These are phyloP conservation scores for Heritiera littoralis DNA, from an alignment of 345 rosid genomes.

Conservation along the genomic window DNA sequence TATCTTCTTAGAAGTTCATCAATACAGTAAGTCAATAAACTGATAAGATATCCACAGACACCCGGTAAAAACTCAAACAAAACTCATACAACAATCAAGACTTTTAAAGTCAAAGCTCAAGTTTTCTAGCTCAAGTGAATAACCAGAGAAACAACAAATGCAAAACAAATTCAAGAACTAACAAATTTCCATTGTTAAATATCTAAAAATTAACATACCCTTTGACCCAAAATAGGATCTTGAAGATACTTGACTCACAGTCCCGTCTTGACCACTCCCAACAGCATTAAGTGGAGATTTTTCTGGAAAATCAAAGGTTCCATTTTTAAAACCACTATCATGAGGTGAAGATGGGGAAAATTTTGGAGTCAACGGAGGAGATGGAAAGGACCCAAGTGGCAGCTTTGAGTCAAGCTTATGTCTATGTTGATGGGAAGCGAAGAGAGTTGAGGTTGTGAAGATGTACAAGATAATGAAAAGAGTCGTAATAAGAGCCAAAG, in stretches of 20 bases:
- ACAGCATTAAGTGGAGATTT: background rate
- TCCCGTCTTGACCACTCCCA: constrained; percentile 8
- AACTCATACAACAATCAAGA: background rate
- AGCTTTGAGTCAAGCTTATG: background rate
- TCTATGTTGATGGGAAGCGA: constrained; percentile 21
- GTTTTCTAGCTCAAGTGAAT: background rate
- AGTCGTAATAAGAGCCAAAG: constrained; percentile 50
- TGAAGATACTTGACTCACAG: constrained; percentile 21
- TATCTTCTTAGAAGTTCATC: background rate
- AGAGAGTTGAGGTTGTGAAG: constrained; percentile 48
- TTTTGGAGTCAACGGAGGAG: background rate
- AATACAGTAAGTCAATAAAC: background rate
- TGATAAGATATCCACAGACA: background rate
- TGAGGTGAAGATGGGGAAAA: background rate
- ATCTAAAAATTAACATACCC: constrained; percentile 25
- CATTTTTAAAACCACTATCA: constrained; percentile 10
- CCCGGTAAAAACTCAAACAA: background rate
- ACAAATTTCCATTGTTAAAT: constrained; percentile 11
- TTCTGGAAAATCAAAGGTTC: constrained; percentile 14
- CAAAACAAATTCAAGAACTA: background rate
- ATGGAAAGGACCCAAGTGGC: constrained; percentile 4
- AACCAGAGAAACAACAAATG: background rate
- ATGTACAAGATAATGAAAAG: constrained; percentile 48
- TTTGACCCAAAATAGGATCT: constrained; percentile 15
- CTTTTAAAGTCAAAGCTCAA: background rate